Evolutionary conservation across 805 yeast species (phyloP).

Genomic region (Lachancea meyersii): DNA sequence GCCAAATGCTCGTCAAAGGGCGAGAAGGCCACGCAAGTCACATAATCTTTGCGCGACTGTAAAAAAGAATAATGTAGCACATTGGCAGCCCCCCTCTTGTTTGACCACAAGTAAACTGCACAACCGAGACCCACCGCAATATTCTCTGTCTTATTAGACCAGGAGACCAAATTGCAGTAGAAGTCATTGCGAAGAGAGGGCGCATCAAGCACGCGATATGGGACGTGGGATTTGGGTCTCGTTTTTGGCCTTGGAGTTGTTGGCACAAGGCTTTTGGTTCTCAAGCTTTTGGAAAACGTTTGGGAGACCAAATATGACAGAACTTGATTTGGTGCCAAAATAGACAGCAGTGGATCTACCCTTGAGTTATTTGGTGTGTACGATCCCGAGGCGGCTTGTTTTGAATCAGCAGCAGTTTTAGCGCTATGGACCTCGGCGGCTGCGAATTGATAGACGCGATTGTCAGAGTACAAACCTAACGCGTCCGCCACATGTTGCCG

Average conservation of each 20-base stretch:
- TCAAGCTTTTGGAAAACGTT: slow-evolving; percentile 10
- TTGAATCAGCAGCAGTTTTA: slow-evolving; percentile 4
- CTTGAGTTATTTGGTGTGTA: slow-evolving; percentile 2
- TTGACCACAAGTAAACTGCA: slow-evolving; percentile 59
- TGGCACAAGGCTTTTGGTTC: slow-evolving; percentile 10
- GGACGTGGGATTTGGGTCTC: slow-evolving; percentile 34
- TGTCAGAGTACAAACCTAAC: slow-evolving; percentile 37
- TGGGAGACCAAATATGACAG: slow-evolving; percentile 14
- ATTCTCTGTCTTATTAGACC: slow-evolving; percentile 49
- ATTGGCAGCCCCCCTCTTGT: slow-evolving; percentile 39
- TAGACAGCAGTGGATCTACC: slow-evolving; percentile 18
- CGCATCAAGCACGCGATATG: slow-evolving; percentile 55
- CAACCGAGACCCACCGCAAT: slow-evolving; percentile 63
- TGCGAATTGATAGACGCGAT: slow-evolving; percentile 39
- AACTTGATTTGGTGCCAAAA: slow-evolving; percentile 19
- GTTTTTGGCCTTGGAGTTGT: slow-evolving; percentile 19
- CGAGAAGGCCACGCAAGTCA: slow-evolving; percentile 57
- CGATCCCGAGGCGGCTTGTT: neutral
- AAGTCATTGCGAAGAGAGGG: slow-evolving; percentile 71
- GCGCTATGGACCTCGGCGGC: slow-evolving; percentile 5
- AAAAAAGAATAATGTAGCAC: slow-evolving; percentile 36
- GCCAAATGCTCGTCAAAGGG: slow-evolving; percentile 40
- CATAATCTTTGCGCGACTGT: slow-evolving; percentile 31
- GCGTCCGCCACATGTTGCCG: slow-evolving; percentile 45
- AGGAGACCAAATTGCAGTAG: slow-evolving; percentile 66